These are phyloP conservation scores for Pestalotiopsis sp. DNA, from an alignment of 2,329 filamentous ascomycete genomes.

Conservation along the genomic window DNA sequence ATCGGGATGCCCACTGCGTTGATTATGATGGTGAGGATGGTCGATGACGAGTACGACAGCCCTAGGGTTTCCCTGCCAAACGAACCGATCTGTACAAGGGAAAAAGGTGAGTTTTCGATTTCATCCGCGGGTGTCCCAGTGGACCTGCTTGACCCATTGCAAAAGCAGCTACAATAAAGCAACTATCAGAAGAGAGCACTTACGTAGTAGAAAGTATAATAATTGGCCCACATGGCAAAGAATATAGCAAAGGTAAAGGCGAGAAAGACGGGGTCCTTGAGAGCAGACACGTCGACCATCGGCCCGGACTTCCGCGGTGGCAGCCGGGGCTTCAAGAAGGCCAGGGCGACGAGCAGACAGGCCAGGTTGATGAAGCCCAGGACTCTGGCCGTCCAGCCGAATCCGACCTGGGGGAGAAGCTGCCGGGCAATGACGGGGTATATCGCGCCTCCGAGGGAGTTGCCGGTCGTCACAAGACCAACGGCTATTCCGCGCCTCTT, in stretches of 20 bases:
- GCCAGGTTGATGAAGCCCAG: slow-evolving; percentile 69
- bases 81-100: slow-evolving; percentile 30
- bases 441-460: slow-evolving; percentile 55
- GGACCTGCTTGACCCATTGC: background rate
- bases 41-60: slow-evolving; percentile 35
- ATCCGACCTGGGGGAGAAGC: slow-evolving; percentile 31
- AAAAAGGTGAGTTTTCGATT: slow-evolving; percentile 21
- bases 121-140: slow-evolving; percentile 35
- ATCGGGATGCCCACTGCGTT: slow-evolving; percentile 42
- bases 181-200: slow-evolving; percentile 16
- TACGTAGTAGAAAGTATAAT: slow-evolving; percentile 47
- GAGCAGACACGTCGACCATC: slow-evolving; percentile 31
- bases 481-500: slow-evolving; percentile 57
- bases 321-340: slow-evolving; percentile 34
- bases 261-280: slow-evolving; percentile 34
- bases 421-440: slow-evolving; percentile 46
- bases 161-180: background rate
- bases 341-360: slow-evolving; percentile 72
- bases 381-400: slow-evolving; percentile 34
- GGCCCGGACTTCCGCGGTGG: slow-evolving; percentile 34
- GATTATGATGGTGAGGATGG: slow-evolving; percentile 40
- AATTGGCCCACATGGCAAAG: slow-evolving; percentile 42
- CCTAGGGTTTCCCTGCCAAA: slow-evolving; percentile 35
- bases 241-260: slow-evolving; percentile 39
- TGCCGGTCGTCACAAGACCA: slow-evolving; percentile 60